Evolutionary conservation across 108 stramenopile genomes (phyloP).

Genomic region (Pseudonitzschia multistriata): DNA sequence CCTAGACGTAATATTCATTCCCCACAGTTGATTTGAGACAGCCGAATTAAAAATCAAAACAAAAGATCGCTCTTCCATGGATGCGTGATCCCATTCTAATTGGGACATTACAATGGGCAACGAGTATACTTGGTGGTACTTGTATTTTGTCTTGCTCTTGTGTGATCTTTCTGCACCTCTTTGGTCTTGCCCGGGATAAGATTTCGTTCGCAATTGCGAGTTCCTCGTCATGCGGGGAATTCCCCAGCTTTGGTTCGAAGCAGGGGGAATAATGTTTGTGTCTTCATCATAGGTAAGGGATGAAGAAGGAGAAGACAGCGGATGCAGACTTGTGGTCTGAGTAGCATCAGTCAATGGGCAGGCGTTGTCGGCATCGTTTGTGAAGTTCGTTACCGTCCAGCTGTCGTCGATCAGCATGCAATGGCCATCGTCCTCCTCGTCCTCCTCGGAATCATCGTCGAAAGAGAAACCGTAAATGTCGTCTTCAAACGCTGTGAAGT

Average conservation of each 20-base stretch:
- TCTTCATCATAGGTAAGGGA: too few species aligned
- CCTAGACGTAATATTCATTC: background rate
- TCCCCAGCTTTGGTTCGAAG: background rate
- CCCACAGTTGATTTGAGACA: slow-evolving; percentile 7
- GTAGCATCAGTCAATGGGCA: too few species aligned
- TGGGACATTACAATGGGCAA: slow-evolving; percentile 3
- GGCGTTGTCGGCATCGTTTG: too few species aligned
- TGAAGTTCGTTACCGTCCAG: too few species aligned
- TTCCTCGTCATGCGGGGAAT: background rate
- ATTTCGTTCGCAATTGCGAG: background rate
- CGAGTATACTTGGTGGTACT: background rate
- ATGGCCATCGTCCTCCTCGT: background rate
- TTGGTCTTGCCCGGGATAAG: background rate
- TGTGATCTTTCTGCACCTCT: background rate
- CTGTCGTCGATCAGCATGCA: too few species aligned
- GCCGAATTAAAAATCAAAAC: slow-evolving; percentile 5
- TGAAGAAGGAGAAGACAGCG: too few species aligned
- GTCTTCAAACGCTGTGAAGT: background rate
- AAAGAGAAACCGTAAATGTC: background rate
- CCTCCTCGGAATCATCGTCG: background rate
- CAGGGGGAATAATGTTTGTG: background rate
- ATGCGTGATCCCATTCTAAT: background rate
- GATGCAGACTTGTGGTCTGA: too few species aligned
- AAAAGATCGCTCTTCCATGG: background rate
- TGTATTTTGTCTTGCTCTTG: background rate